phyloP scores from a whole-genome alignment of 2,329 filamentous ascomycete genomes.

The Phialophora expanda region DNA sequence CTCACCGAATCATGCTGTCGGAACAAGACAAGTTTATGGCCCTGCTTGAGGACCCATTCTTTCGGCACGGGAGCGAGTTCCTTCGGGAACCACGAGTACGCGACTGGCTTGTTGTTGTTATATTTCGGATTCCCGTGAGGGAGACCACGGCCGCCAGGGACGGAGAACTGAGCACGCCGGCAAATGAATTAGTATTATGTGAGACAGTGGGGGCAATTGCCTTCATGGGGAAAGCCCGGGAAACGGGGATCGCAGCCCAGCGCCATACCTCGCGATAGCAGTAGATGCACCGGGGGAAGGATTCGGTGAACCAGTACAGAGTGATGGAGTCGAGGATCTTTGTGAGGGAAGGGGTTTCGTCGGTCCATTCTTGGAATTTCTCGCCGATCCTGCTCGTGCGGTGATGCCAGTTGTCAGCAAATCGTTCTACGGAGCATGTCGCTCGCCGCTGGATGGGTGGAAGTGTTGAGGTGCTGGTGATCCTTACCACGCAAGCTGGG shows the following conservation, averaged over 20 bases:
- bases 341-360: slow-evolving; percentile 42
- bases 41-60: slow-evolving; percentile 33
- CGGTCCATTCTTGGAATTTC: slow-evolving; percentile 47
- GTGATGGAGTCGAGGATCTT: slow-evolving; percentile 45
- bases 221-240: not conserved
- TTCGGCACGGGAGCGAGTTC: slow-evolving; percentile 51
- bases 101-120: slow-evolving; percentile 53
- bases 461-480: too few relatives aligned
- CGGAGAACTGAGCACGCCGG: slow-evolving; percentile 6
- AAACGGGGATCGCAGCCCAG: not conserved
- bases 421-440: not conserved
- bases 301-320: slow-evolving; percentile 49
- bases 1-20: slow-evolving; percentile 26
- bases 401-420: not conserved
- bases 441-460: not conserved
- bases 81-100: slow-evolving; percentile 53
- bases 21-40: slow-evolving; percentile 33
- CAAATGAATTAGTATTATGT: not conserved
- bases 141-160: slow-evolving; percentile 10
- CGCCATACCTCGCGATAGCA: slow-evolving; percentile 39
- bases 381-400: slow-evolving; percentile 47
- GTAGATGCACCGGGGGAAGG: slow-evolving; percentile 46
- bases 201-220: too few relatives aligned
- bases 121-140: slow-evolving; percentile 39
- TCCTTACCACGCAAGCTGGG: slow-evolving; percentile 59